Evolutionary conservation across 2,329 filamentous ascomycete genomes (phyloP), one percentile per base, ranked within the genome.

Genomic region (Alternaria gansuensis): DNA sequence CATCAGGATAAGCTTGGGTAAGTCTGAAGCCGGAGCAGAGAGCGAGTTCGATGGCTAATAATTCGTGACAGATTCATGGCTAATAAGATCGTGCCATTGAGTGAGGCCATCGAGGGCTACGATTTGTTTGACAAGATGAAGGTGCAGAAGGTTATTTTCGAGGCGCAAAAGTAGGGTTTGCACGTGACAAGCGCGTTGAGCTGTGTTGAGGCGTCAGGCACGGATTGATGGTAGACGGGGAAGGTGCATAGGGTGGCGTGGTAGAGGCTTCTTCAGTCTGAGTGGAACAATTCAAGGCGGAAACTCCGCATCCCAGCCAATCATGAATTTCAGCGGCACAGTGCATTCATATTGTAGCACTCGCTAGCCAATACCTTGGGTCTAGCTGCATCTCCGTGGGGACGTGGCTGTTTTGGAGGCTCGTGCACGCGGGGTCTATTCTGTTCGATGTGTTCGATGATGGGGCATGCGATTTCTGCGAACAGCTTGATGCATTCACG

Each of bases 91-190:
- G 83, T 84, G 81, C 75, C 78, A 26, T 62, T 85, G 64, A 79
- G 79, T 39, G 74, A 83, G 49, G 82, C 82, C 7, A 77, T 83
- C 48, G 81, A 83, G 71, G 82, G 81, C 5, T 84, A 84, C 59
- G 80, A 82, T 44, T 68, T 83, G 23, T 85, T 85, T 66, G 81
- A 85, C 69, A 80, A 80, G 73, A 81, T 82, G 78, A 80, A 84
- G 75, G 81, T 79, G 41, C 81, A 83, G 64, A 84, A 84, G 73
- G 79, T 84, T 26, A 78, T 84, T 8, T 84, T 84, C 65, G 79
- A 81, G 63, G 79, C 78, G 31, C 71, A 75, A 51, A 74, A 77
- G 70, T 78, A 71, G 60, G 34, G 33, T 48, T 34, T 41, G 39
- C 39, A 39, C 50, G 29, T 17, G 13, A 10, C 5, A 13, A 11